A percentile compares a stretch with the other conserved stretches of the same genome.
Conservation (phyloP, 768 basidiomycete genomes). For the Mycena leptocephala region DNA sequence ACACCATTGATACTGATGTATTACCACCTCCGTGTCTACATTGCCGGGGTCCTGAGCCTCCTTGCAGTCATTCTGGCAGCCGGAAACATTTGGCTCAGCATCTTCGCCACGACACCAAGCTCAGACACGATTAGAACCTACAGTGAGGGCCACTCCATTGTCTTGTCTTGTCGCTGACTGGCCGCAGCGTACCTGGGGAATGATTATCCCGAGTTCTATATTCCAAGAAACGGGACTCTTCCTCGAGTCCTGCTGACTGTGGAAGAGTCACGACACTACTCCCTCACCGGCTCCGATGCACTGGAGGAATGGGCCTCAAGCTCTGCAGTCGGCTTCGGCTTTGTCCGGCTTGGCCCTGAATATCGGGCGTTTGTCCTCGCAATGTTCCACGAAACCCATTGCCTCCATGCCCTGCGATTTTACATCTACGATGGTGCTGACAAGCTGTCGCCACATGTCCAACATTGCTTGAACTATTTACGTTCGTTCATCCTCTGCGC, state of each 20-base stretch:
- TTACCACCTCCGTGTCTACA: not conserved
- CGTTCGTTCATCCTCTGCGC: slow-evolving; percentile 30
- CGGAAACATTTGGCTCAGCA: not conserved
- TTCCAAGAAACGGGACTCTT: not conserved
- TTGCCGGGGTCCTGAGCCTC: not conserved
- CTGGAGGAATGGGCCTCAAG: slow-evolving; percentile 23
- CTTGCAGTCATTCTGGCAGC: not conserved
- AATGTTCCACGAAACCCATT: slow-evolving; percentile 56
- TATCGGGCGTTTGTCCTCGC: slow-evolving; percentile 52
- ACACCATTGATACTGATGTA: not conserved
- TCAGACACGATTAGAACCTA: not conserved
- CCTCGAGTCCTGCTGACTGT: not conserved
- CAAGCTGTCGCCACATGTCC: slow-evolving; percentile 47
- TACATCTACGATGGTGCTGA: slow-evolving; percentile 18
- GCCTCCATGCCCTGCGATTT: slow-evolving; percentile 49
- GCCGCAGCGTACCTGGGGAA: slow-evolving; percentile 13
- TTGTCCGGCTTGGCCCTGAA: slow-evolving; percentile 50
- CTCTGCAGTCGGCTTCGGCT: slow-evolving; percentile 36
- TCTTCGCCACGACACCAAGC: not conserved
- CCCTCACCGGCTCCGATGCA: not conserved
- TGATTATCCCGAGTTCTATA: slow-evolving; percentile 22
- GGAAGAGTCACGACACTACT: slow-evolving; percentile 15
- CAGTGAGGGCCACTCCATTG: not conserved
- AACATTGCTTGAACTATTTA: slow-evolving; percentile 55
- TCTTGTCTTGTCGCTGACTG: not conserved